Evolutionary conservation across 495 filamentous ascomycete genomes (phyloP).

Genomic region (Xylaria acuta): DNA sequence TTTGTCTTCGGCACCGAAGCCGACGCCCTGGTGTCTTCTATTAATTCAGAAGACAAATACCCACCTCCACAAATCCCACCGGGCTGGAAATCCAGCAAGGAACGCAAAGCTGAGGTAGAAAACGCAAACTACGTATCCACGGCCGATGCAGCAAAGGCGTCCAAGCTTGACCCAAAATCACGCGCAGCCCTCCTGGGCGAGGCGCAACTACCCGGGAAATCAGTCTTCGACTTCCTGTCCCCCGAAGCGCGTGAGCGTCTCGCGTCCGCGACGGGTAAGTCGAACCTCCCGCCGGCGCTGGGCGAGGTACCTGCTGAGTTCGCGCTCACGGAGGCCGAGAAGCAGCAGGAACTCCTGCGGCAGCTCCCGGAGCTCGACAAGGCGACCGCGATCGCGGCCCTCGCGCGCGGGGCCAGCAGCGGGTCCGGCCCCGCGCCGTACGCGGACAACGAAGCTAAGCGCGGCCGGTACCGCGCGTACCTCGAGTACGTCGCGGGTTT

Average conservation of each 20-base stretch:
- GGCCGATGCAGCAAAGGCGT: slow-evolving; percentile 75
- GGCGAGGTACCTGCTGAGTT: slow-evolving; percentile 76
- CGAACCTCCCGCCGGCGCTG: slow-evolving; percentile 76
- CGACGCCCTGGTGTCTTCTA: slow-evolving; percentile 59
- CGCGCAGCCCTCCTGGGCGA: slow-evolving; percentile 86
- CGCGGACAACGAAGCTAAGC: slow-evolving; percentile 78
- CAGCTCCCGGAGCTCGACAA: slow-evolving; percentile 76
- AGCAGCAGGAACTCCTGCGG: slow-evolving; percentile 62
- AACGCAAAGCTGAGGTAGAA: slow-evolving; percentile 44
- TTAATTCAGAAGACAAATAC: slow-evolving; percentile 68
- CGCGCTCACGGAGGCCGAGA: slow-evolving; percentile 63
- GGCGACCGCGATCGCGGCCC: slow-evolving; percentile 72
- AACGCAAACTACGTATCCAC: slow-evolving; percentile 66
- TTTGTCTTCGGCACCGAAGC: slow-evolving; percentile 72
- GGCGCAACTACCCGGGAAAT: slow-evolving; percentile 83
- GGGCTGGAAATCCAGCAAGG: slow-evolving; percentile 76
- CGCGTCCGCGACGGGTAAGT: slow-evolving; percentile 74
- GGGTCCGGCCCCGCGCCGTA: slow-evolving; percentile 84
- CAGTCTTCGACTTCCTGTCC: slow-evolving; percentile 93
- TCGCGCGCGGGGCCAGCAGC: slow-evolving; percentile 72
- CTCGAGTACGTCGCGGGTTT: slow-evolving; percentile 79
- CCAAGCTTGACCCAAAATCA: slow-evolving; percentile 76
- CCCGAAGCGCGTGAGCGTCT: slow-evolving; percentile 79
- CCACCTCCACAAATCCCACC: slow-evolving; percentile 75
- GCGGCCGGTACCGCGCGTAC: slow-evolving; percentile 77